A percentile compares a stretch with the other conserved stretches of the same genome.
Evolutionary conservation across 2,329 filamentous ascomycete genomes (phyloP).

Genomic region (Phialophora chinensis): DNA sequence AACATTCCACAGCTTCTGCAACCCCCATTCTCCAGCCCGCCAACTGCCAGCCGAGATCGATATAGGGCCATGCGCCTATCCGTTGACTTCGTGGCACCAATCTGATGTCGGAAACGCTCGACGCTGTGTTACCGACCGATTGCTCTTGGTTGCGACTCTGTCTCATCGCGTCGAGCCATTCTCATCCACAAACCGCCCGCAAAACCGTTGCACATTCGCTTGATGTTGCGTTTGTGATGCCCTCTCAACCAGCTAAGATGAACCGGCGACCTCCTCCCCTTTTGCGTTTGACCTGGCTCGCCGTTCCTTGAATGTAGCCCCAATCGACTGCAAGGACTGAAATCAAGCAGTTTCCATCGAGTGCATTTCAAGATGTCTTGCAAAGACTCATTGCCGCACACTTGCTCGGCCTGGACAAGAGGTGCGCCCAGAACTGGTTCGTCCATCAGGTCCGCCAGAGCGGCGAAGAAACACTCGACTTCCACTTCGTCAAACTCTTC

Average conservation of each 20-base stretch:
- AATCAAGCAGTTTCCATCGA: not conserved
- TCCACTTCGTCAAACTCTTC: not conserved
- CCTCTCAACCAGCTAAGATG: slow-evolving; percentile 5
- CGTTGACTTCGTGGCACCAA: slow-evolving; percentile 26
- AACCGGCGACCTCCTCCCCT: not conserved
- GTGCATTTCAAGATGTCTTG: not conserved
- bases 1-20: slow-evolving; percentile 22
- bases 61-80: slow-evolving; percentile 18
- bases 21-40: slow-evolving; percentile 8
- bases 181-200: not conserved
- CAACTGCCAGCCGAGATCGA: slow-evolving; percentile 27
- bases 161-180: slow-evolving; percentile 15
- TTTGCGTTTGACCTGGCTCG: not conserved
- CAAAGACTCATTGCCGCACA: not conserved
- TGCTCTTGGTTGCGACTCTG: slow-evolving; percentile 14
- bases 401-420: not conserved
- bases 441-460: not conserved
- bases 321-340: not conserved
- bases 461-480: not conserved
- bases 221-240: slow-evolving; percentile 19
- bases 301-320: not conserved
- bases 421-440: not conserved
- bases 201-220: slow-evolving; percentile 20
- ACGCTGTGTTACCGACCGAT: slow-evolving; percentile 26
- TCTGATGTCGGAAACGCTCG: slow-evolving; percentile 7